phyloP scores from a whole-genome alignment of 306 rosid species.

The Begonia masoniana region DNA sequence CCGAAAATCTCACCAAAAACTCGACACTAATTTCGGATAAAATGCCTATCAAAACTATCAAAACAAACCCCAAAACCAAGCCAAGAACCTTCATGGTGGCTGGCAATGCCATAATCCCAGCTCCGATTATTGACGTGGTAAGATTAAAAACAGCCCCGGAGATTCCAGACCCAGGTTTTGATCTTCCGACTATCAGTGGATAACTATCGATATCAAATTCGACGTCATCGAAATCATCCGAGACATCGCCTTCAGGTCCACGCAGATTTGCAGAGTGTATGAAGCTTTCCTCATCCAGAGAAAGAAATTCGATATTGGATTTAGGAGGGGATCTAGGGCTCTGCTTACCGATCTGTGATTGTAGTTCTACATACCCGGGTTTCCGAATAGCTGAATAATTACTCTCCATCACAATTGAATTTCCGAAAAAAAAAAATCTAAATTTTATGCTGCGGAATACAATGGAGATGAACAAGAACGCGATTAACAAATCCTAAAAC shows the following conservation, averaged over 20 bases:
- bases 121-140: conserved; percentile 81
- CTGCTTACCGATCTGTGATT: conserved; percentile 26
- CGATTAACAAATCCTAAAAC: background rate
- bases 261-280: conserved; percentile 26
- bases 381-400: conserved; percentile 43
- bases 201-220: conserved; percentile 47
- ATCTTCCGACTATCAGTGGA: conserved; percentile 39
- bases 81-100: conserved; percentile 98
- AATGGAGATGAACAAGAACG: background rate
- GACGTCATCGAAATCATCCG: conserved; percentile 32
- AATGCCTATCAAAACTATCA: conserved; percentile 70
- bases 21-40: conserved; percentile 78
- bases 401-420: conserved; percentile 25
- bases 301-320: conserved; percentile 2
- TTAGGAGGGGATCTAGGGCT: conserved; percentile 9
- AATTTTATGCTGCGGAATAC: background rate
- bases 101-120: conserved; percentile 94
- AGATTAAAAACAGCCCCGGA: conserved; percentile 86
- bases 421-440: background rate
- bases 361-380: conserved; percentile 54
- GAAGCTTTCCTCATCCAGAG: conserved; percentile 28
- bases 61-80: conserved; percentile 40
- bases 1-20: conserved; percentile 52
- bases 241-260: conserved; percentile 10
- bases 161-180: conserved; percentile 45